Evolutionary conservation across 2,329 filamentous ascomycete species (phyloP), one percentile per base, ranked within the genome.

Genomic region (Pseudohalonectria lignicola): DNA sequence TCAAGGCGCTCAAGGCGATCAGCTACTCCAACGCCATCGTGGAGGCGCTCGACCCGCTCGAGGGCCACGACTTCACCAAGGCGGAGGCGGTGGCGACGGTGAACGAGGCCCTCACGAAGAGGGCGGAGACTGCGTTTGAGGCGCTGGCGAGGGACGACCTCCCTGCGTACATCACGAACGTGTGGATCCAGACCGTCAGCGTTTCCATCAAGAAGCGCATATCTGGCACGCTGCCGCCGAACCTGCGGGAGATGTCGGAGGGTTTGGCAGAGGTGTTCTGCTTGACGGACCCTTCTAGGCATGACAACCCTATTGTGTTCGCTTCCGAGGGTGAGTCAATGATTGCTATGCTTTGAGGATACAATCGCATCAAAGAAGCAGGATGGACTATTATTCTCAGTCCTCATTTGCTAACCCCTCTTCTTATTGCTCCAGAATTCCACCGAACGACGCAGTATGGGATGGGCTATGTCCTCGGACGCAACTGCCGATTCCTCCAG

Each of bases 401-500:
- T n/a, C n/a, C n/a, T n/a, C n/a, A n/a, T n/a, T n/a, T n/a, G n/a
- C n/a, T n/a, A n/a, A n/a, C n/a, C n/a, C n/a, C n/a, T n/a, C n/a
- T n/a, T n/a, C n/a, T n/a, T 12, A 12, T 26, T 26, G 7, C 23
- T 16, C 18, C 41, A 82, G 81, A 84, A 55, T 87, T 86, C 47
- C 73, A 84, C 47, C 69, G 74, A 34, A 83, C 79, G 4, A 86
- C 81, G 0, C 79, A 86, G 46, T 87, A 86, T 50, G 80, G 80
- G 4, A 76, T 82, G 60, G 70, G 67, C 40, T 85, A 87, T 51
- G 73, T 78, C 3, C 71, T 88, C 15, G 83, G 83, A 0, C 74
- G 80, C 23, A 88, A 88, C 45, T 87, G 83, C 48, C 75, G 83
- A 7, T 87, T 88, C 49, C 68, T 88, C 2, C 83, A 87, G 53